Evolutionary conservation across 352 stramenopile genomes (phyloP), one percentile per base, ranked within the genome.

Genomic region (Discostella stelligera): DNA sequence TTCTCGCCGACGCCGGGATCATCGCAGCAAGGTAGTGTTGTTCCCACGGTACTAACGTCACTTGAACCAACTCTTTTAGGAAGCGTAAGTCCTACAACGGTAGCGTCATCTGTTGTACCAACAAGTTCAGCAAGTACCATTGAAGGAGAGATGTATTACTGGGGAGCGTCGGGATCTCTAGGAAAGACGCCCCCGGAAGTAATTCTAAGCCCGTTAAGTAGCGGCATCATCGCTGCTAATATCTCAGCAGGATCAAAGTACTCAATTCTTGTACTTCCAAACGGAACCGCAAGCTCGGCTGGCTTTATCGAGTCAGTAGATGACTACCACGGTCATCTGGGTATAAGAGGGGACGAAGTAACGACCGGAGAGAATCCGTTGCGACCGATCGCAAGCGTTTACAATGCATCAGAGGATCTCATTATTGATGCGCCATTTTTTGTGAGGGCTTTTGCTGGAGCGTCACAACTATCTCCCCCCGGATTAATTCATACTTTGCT

Each of bases 401-500:
- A 66, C 39, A 54, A 74, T 73, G 44, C 20, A 32, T 53, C 66
- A 14, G 73, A 73, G 52, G 54, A 76, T 37, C 11, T 54, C 13
- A 72, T 79, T n/a, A 56, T 74, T 48, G 55, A 48, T 25, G 32
- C 70, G 53, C 77, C 77, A 18, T 50, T 65, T 7, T 84, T 84
- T 61, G 55, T 25, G 3, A 72, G 39, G 52, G 71, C 69, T 9
- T 84, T 77, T 71, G 77, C 77, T 59, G 77, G 70, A 62, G 66
- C 48, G 6, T 48, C 77, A n/a, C 59, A 79, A 50, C 44, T 64
- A 30, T 41, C 67, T 56, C 65, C 49, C 6, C 66, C 53, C 23
- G 70, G 70, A 68, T 76, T 70, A 46, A 79, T 83, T 4, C 77
- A 84, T 53, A 64, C 77, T 23, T 56, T 84, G n/a, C 41, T 84